phyloP scores from a whole-genome alignment of 1,284 basidiomycete genomes.

The Cutaneotrichosporon mucoides region DNA sequence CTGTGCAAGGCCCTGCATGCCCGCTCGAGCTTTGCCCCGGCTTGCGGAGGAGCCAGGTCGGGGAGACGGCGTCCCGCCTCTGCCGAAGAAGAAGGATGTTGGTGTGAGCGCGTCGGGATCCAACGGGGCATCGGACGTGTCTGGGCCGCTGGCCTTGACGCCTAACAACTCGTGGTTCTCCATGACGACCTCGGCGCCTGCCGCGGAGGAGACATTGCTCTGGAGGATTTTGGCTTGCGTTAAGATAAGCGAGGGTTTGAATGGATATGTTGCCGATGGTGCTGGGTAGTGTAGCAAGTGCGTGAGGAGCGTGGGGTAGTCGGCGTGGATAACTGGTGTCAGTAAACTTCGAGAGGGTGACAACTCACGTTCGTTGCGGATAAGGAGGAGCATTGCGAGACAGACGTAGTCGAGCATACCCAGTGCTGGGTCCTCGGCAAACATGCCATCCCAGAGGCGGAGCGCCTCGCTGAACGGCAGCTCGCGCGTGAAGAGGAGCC shows the following conservation, averaged over 20 bases:
- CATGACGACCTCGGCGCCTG: conserved; percentile 67
- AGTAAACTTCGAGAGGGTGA: no score
- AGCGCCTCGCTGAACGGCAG: conserved; percentile 65
- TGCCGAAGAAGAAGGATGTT: conserved; percentile 3
- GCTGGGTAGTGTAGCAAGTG: conserved; percentile 74
- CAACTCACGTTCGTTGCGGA: conserved; percentile 72
- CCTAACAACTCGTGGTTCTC: conserved; percentile 74
- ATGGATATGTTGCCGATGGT: conserved; percentile 47
- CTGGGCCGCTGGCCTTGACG: conserved; percentile 52
- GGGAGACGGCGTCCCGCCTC: neutral
- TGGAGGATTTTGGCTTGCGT: conserved; percentile 75
- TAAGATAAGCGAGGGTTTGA: conserved; percentile 60
- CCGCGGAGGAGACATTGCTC: conserved; percentile 64
- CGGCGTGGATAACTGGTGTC: conserved; percentile 65
- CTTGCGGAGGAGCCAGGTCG: conserved; percentile 2
- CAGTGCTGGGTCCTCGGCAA: conserved; percentile 69
- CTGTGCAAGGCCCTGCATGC: conserved; percentile 41
- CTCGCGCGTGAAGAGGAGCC: conserved; percentile 84
- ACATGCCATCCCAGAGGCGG: conserved; percentile 84
- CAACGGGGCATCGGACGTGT: neutral
- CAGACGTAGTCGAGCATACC: conserved; percentile 76
- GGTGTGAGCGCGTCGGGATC: neutral
- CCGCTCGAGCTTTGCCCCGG: conserved; percentile 11
- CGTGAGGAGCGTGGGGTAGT: conserved; percentile 79
- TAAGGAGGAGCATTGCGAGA: conserved; percentile 85